A percentile compares a stretch with the other conserved stretches of the same genome.
Evolutionary conservation across 257 asterid species (phyloP).

Genomic region (Catharanthus roseus): DNA sequence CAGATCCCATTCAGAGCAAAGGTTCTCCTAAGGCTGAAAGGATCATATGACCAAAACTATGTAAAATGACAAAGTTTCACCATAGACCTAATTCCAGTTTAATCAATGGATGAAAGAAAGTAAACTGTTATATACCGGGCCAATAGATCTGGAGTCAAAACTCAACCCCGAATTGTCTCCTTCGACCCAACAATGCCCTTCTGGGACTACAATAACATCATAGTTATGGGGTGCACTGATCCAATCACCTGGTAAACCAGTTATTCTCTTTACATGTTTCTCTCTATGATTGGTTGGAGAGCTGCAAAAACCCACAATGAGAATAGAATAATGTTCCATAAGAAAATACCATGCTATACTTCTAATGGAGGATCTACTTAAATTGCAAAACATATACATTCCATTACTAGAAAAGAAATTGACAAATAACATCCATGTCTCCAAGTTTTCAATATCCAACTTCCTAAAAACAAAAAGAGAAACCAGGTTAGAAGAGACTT

Average conservation of each 20-base stretch:
- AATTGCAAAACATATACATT: not conserved
- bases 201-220: constrained; percentile 60
- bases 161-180: constrained; percentile 80
- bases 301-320: constrained; percentile 36
- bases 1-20: not conserved
- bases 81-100: not conserved
- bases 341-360: not conserved
- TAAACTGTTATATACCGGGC: constrained; percentile 50
- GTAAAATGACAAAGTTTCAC: not conserved
- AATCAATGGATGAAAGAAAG: not conserved
- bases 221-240: constrained; percentile 35
- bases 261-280: constrained; percentile 67
- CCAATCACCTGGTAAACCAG: constrained; percentile 86
- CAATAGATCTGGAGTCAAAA: constrained; percentile 72
- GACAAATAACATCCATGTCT: too few relatives aligned
- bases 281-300: constrained; percentile 58
- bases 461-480: not conserved
- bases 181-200: constrained; percentile 93
- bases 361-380: not conserved
- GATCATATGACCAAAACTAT: not conserved
- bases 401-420: not conserved
- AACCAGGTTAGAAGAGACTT: not conserved
- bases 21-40: not conserved
- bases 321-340: not conserved
- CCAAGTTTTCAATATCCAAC: too few relatives aligned